A percentile compares a stretch with the other conserved stretches of the same genome.
phyloP scores from a whole-genome alignment of 2,329 filamentous ascomycete species.

The Fusarium neocosmosporiellum region DNA sequence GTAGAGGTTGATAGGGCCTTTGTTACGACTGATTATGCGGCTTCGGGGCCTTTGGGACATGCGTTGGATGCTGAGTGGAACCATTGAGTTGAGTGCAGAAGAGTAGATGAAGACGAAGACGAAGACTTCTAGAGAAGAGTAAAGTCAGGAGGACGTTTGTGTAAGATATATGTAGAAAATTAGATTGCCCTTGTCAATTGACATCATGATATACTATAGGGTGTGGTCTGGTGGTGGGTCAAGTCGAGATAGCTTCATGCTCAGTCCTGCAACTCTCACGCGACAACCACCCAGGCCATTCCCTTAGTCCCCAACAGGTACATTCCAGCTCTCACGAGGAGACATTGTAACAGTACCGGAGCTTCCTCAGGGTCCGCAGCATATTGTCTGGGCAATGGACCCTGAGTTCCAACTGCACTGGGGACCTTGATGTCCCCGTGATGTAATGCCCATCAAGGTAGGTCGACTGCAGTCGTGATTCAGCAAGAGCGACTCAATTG shows the following conservation, averaged over 20 bases:
- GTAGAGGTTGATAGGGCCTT: slow-evolving; percentile 48
- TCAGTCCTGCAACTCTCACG: background rate
- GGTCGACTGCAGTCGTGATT: background rate
- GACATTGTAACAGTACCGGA: background rate
- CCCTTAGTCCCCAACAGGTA: background rate
- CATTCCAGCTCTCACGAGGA: background rate
- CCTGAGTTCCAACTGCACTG: background rate
- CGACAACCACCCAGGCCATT: background rate
- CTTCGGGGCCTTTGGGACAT: slow-evolving; percentile 46
- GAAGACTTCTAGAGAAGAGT: background rate
- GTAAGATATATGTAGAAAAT: background rate
- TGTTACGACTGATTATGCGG: slow-evolving; percentile 50
- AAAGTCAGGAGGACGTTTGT: background rate
- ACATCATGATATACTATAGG: slow-evolving; percentile 10
- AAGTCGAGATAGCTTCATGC: background rate
- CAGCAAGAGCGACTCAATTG: background rate
- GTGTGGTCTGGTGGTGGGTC: background rate
- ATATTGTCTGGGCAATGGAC: slow-evolving; percentile 1
- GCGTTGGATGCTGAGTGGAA: slow-evolving; percentile 44
- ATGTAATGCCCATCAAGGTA: slow-evolving; percentile 38
- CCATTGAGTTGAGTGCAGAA: slow-evolving; percentile 12
- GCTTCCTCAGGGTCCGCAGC: background rate
- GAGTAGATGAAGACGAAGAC: background rate
- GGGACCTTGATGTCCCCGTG: slow-evolving; percentile 35
- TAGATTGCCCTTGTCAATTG: background rate